These are phyloP conservation scores for Tagetes patula DNA, from an alignment of 129 eudicot genomes.

Conservation along the genomic window DNA sequence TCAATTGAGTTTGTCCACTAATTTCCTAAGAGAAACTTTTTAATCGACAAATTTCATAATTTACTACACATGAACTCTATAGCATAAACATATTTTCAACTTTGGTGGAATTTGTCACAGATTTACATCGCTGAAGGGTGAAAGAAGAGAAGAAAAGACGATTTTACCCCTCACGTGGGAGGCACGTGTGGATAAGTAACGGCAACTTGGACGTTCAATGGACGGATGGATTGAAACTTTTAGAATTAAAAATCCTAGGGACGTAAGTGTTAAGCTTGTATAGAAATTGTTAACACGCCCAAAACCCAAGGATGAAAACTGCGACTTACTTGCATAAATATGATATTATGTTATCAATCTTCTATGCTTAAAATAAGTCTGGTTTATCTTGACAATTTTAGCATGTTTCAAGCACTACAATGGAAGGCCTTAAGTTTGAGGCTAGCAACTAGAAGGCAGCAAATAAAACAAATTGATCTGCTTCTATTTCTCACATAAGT, in stretches of 20 bases:
- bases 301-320: too few species aligned
- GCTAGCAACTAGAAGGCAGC: neutral
- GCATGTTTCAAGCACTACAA: neutral
- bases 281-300: too few species aligned
- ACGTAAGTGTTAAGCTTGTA: too few species aligned
- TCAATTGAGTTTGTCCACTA: neutral
- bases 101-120: too few species aligned
- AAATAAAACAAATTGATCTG: neutral
- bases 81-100: neutral
- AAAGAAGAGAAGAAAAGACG: too few species aligned
- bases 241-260: too few species aligned
- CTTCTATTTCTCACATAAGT: neutral
- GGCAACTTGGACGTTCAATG: too few species aligned
- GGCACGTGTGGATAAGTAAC: too few species aligned
- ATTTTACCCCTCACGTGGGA: too few species aligned
- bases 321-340: too few species aligned
- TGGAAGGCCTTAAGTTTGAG: neutral
- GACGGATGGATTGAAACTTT: too few species aligned
- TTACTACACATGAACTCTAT: neutral
- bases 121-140: too few species aligned
- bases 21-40: neutral
- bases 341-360: neutral
- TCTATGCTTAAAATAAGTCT: neutral
- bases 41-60: neutral
- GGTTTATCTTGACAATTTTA: neutral